Conservation (phyloP, 345 rosid species). For the Syzygium jambos region DNA sequence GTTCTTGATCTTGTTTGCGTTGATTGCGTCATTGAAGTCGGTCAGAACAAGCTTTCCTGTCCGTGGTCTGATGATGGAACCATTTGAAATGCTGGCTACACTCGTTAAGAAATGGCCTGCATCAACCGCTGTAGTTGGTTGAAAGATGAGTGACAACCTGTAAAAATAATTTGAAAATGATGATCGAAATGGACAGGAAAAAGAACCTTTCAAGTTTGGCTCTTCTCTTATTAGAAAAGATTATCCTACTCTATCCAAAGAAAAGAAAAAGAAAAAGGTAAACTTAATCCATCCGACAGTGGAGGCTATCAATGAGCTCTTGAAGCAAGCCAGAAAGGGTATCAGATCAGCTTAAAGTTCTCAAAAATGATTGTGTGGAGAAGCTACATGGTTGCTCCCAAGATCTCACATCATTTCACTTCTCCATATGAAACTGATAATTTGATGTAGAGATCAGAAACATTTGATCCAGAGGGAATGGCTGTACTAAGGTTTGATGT, state of each 20-base stretch:
- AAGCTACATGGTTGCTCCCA: neutral
- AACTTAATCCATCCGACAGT: neutral
- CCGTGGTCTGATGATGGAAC: neutral
- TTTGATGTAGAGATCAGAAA: neutral
- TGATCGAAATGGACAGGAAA: neutral
- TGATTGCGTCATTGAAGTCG: neutral
- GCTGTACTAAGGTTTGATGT: neutral
- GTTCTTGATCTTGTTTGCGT: neutral
- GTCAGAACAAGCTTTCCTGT: neutral
- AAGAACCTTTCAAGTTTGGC: neutral
- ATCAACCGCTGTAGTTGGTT: neutral
- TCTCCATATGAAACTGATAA: neutral
- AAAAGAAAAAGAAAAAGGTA: neutral
- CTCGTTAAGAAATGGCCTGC: neutral
- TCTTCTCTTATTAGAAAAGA: neutral
- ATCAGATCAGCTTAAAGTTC: neutral
- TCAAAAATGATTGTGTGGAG: neutral
- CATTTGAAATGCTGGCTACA: neutral
- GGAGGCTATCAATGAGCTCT: neutral
- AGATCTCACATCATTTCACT: neutral
- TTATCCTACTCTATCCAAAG: neutral
- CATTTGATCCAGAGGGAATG: neutral
- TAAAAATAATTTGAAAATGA: neutral
- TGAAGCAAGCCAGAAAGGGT: neutral
- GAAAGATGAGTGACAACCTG: neutral